These are phyloP conservation scores for Protostelium mycophagum DNA, from an alignment of 78 protist genomes.

Conservation along the genomic window DNA sequence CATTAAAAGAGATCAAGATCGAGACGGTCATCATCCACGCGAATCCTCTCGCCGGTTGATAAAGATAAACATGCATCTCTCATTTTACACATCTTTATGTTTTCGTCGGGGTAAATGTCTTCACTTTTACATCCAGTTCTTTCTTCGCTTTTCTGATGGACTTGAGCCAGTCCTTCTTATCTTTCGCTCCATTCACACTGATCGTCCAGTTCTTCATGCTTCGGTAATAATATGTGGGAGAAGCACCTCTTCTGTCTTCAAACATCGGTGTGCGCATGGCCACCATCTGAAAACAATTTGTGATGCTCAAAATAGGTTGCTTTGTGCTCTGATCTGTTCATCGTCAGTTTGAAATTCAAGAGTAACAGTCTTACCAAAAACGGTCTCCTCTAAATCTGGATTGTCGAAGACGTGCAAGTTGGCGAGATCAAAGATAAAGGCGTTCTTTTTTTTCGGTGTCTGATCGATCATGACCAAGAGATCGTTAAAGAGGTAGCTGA, in stretches of 20 bases:
- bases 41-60: constrained; percentile 73
- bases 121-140: not conserved
- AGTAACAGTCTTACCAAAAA: not conserved
- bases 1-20: constrained; percentile 36
- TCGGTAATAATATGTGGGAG: not conserved
- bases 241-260: not conserved
- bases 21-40: constrained; percentile 78
- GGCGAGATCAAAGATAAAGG: not conserved
- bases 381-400: not conserved
- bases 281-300: not conserved
- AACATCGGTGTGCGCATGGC: not conserved
- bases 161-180: not conserved
- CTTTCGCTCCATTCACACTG: not conserved
- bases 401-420: not conserved
- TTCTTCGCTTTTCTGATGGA: not conserved
- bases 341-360: too few relatives aligned
- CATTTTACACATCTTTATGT: too few relatives aligned
- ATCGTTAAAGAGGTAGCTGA: not conserved
- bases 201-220: not conserved
- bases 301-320: not conserved
- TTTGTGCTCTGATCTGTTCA: not conserved
- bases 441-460: not conserved
- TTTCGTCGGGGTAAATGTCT: not conserved
- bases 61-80: too few relatives aligned
- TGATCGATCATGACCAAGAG: not conserved